Percentiles rank a stretch among this genome's conserved stretches.
These are phyloP conservation scores for Pichia kudriavzevii DNA, from an alignment of 1,139 yeast genomes.

Conservation along the genomic window DNA sequence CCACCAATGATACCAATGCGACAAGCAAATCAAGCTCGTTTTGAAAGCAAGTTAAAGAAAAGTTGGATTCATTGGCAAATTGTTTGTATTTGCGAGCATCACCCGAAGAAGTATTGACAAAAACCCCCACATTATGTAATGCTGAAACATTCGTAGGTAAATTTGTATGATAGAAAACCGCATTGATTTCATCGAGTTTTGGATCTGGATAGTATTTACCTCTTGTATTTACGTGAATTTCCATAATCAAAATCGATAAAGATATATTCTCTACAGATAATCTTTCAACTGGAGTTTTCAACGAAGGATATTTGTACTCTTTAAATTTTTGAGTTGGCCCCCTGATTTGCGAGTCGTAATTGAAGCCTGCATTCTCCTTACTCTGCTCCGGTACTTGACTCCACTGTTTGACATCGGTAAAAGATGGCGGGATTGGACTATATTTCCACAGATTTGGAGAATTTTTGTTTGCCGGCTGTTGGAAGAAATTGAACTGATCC, in stretches of 20 bases:
- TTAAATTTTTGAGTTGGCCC: conserved; percentile 34
- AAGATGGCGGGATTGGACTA: conserved; percentile 35
- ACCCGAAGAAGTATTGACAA: conserved; percentile 20
- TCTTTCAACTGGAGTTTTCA: conserved; percentile 34
- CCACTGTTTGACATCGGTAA: conserved; percentile 30
- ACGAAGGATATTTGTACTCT: conserved; percentile 29
- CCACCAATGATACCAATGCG: conserved; percentile 48
- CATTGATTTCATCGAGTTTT: conserved; percentile 43
- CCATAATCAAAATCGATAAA: conserved; percentile 54
- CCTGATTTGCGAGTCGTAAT: conserved; percentile 44
- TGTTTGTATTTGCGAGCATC: neutral
- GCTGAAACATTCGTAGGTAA: neutral
- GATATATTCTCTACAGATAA: conserved; percentile 27
- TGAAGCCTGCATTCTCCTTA: conserved; percentile 10
- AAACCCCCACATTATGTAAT: conserved; percentile 28
- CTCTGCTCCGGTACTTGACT: neutral
- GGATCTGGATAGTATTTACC: conserved; percentile 60
- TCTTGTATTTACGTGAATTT: conserved; percentile 55
- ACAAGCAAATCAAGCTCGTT: conserved; percentile 52
- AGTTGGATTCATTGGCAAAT: conserved; percentile 6
- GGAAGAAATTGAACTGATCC: neutral
- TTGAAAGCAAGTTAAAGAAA: conserved; percentile 31
- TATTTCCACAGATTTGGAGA: conserved; percentile 35
- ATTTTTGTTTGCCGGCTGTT: neutral
- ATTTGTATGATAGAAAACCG: conserved; percentile 49